A percentile compares a stretch with the other conserved stretches of the same genome.
Conservation (phyloP, 768 basidiomycete species). For the Boletus subparvulus region DNA sequence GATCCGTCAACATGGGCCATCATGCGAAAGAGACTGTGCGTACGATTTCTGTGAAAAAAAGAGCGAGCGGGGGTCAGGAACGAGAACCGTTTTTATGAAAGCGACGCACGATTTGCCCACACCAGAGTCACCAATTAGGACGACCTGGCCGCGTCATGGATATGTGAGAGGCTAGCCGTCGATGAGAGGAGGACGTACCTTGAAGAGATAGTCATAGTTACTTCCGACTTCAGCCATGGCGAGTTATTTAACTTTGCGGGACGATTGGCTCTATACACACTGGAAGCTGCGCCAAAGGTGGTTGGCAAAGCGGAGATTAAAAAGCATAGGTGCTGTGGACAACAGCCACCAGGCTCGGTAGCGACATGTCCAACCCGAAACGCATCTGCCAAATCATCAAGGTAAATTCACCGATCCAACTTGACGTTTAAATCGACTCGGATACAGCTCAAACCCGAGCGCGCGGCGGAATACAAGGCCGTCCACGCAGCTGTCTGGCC, state of each 20-base stretch:
- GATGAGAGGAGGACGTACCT: constrained; percentile 49
- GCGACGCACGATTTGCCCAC: constrained; percentile 97
- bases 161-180: not conserved
- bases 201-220: constrained; percentile 99
- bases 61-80: not conserved
- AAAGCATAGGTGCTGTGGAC: constrained; percentile 2
- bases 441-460: constrained; percentile 53
- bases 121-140: constrained; percentile 98
- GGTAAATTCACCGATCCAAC: constrained; percentile 32
- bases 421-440: not conserved
- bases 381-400: constrained; percentile 75
- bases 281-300: not conserved
- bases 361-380: constrained; percentile 33
- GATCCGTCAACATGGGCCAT: constrained; percentile 2
- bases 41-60: constrained; percentile 34
- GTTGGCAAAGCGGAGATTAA: constrained; percentile 32
- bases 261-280: too few relatives aligned
- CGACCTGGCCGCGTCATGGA: constrained; percentile 61
- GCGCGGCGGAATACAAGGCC: constrained; percentile 51
- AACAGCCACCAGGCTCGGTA: too few relatives aligned
- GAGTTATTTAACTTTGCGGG: not conserved
- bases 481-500: constrained; percentile 70
- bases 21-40: constrained; percentile 3
- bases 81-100: not conserved
- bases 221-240: constrained; percentile 80